A percentile compares a stretch with the other conserved stretches of the same genome.
These are phyloP conservation scores for Coemansia sp. DNA, from an alignment of 192 early-diverging fungal species.

Conservation along the genomic window DNA sequence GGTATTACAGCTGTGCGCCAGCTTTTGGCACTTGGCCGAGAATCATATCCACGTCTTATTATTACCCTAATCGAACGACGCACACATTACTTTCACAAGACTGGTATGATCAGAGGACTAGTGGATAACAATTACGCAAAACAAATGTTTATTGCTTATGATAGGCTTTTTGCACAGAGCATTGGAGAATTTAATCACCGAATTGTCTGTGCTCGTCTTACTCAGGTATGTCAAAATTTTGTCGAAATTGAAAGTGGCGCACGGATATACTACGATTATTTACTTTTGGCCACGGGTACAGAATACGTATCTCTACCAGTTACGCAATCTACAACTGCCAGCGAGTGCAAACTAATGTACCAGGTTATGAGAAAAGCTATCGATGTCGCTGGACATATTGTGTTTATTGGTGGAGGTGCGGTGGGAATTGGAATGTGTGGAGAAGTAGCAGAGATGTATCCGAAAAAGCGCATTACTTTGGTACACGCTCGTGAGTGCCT, in stretches of 20 bases:
- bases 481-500: conserved; percentile 39
- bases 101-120: conserved; percentile 55
- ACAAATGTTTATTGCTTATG: conserved; percentile 58
- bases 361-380: conserved; percentile 46
- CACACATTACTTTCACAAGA: conserved; percentile 58
- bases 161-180: conserved; percentile 46
- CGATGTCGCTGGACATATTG: conserved; percentile 51
- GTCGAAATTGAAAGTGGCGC: conserved; percentile 57
- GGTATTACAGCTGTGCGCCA: conserved; percentile 54
- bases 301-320: conserved; percentile 55
- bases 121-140: conserved; percentile 52
- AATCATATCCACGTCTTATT: conserved; percentile 29
- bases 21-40: conserved; percentile 29
- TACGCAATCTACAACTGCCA: conserved; percentile 39
- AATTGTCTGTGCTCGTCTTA: conserved; percentile 56
- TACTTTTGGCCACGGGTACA: conserved; percentile 67
- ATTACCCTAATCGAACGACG: conserved; percentile 60
- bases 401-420: conserved; percentile 71
- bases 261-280: conserved; percentile 63
- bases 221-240: conserved; percentile 44
- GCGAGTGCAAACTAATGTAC: conserved; percentile 34
- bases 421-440: conserved; percentile 58
- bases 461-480: conserved; percentile 53
- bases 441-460: conserved; percentile 57
- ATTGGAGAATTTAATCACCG: conserved; percentile 23